A percentile compares a stretch with the other conserved stretches of the same genome.
Evolutionary conservation across 2,329 filamentous ascomycete species (phyloP).

Genomic region (Penicillium palitans): DNA sequence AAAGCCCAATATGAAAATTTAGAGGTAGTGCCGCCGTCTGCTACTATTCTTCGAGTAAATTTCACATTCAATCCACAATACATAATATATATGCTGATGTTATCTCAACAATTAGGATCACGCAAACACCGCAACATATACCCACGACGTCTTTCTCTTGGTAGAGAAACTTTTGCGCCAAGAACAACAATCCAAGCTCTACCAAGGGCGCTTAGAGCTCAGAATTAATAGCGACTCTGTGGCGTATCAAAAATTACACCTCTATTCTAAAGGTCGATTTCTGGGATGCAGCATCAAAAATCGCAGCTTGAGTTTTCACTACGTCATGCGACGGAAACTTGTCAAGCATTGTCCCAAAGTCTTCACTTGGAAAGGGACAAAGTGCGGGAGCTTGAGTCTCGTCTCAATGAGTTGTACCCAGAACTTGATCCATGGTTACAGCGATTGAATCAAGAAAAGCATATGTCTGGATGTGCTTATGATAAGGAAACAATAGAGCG

Average conservation of each 20-base stretch:
- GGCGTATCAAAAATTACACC: neutral
- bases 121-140: neutral
- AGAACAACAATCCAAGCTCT: neutral
- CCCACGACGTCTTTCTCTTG: neutral
- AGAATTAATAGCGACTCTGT: neutral
- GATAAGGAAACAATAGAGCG: neutral
- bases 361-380: neutral
- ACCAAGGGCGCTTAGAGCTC: neutral
- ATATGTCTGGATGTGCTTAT: neutral
- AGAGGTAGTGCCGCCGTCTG: neutral
- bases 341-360: neutral
- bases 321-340: neutral
- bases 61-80: neutral
- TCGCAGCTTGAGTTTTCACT: neutral
- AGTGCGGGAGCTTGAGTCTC: neutral
- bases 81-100: neutral
- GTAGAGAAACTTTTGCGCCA: neutral
- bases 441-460: neutral
- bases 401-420: neutral
- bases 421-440: neutral
- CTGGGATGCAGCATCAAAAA: neutral
- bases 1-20: neutral
- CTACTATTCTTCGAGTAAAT: neutral
- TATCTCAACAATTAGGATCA: neutral
- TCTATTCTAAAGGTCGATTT: slow-evolving; percentile 1